Percentiles rank a stretch among this genome's conserved stretches.
phyloP scores from a whole-genome alignment of 192 early-diverging fungal species.

The Phycomyces blakesleeanus region DNA sequence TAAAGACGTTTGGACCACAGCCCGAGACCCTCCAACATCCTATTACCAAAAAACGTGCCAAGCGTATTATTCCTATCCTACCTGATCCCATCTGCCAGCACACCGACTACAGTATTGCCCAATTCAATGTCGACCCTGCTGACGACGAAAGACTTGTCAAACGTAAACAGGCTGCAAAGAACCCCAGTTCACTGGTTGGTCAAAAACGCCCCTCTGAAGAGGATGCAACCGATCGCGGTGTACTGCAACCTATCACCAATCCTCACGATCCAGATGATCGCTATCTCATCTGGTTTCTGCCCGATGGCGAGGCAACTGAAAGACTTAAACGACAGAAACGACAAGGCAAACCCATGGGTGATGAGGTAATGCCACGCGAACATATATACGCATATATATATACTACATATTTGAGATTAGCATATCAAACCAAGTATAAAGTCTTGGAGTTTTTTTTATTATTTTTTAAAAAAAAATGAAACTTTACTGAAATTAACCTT shows the following conservation, averaged over 20 bases:
- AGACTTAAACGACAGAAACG: slow-evolving; percentile 20
- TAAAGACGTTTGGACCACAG: slow-evolving; percentile 41
- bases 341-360: slow-evolving; percentile 10
- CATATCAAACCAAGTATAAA: too few species aligned
- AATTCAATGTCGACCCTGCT: slow-evolving; percentile 48
- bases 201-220: slow-evolving; percentile 1
- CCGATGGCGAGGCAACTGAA: slow-evolving; percentile 23
- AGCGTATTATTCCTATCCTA: slow-evolving; percentile 48
- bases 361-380: slow-evolving; percentile 24
- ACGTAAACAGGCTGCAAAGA: neutral
- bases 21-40: slow-evolving; percentile 42
- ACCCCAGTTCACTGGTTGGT: neutral
- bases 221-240: slow-evolving; percentile 29
- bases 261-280: slow-evolving; percentile 29
- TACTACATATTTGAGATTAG: too few species aligned
- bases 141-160: slow-evolving; percentile 24
- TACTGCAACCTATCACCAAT: slow-evolving; percentile 34
- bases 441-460: too few species aligned
- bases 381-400: too few species aligned
- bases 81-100: slow-evolving; percentile 51
- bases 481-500: neutral
- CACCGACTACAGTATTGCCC: slow-evolving; percentile 47
- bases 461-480: neutral
- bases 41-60: slow-evolving; percentile 41
- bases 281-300: slow-evolving; percentile 36